Evolutionary conservation across 768 basidiomycete genomes (phyloP).

Genomic region (Suillus americanus): DNA sequence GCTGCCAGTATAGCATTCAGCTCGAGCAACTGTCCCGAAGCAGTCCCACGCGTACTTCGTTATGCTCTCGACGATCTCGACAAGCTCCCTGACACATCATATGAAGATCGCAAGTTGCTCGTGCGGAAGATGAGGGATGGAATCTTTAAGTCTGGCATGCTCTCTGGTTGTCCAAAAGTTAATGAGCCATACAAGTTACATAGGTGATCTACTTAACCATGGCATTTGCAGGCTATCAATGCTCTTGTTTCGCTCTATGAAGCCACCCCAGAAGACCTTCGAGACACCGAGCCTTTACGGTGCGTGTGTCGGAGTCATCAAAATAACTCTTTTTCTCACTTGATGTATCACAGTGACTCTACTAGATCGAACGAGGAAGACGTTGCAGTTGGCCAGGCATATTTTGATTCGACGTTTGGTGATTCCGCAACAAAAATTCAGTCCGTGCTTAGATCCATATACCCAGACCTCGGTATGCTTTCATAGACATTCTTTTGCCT

Average conservation of each 20-base stretch:
- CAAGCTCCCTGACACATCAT: constrained; percentile 19
- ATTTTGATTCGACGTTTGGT: constrained; percentile 56
- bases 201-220: neutral
- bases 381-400: constrained; percentile 38
- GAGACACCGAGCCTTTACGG: constrained; percentile 49
- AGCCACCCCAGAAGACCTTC: constrained; percentile 52
- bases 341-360: constrained; percentile 36
- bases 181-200: neutral
- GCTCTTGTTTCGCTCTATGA: constrained; percentile 50
- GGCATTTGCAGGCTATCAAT: constrained; percentile 55
- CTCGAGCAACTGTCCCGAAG: constrained; percentile 59
- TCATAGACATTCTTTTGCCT: neutral
- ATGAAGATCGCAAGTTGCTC: constrained; percentile 40
- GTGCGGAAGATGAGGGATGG: constrained; percentile 59
- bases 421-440: constrained; percentile 51
- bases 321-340: neutral
- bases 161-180: constrained; percentile 62
- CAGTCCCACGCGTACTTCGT: constrained; percentile 53
- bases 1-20: constrained; percentile 56
- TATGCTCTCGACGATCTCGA: constrained; percentile 47
- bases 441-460: constrained; percentile 44
- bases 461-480: constrained; percentile 63
- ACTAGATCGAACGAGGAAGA: constrained; percentile 44
- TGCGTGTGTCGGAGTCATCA: constrained; percentile 21
- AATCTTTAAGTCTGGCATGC: constrained; percentile 59